phyloP scores from a whole-genome alignment of 2,329 filamentous ascomycete genomes.

The Fusarium sambucinum region DNA sequence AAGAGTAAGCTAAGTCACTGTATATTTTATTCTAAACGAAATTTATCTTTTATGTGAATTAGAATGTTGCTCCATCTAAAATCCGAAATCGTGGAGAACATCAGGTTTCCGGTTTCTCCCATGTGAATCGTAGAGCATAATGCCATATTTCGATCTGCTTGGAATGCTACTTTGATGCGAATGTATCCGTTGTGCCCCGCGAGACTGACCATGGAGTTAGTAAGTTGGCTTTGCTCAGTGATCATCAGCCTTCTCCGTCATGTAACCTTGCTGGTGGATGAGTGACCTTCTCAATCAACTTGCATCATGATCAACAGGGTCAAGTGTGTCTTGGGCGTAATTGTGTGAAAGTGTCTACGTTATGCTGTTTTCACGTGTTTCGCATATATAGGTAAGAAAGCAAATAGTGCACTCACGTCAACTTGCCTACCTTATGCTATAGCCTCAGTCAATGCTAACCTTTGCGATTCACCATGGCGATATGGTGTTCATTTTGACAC shows the following conservation, averaged over 20 bases:
- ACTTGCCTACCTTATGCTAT: neutral
- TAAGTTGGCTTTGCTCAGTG: neutral
- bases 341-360: neutral
- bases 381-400: neutral
- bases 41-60: neutral
- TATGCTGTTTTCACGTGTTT: neutral
- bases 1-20: neutral
- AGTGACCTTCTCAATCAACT: neutral
- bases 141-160: conserved; percentile 1
- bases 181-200: neutral
- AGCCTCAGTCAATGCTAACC: neutral
- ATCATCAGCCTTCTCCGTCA: neutral
- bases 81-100: neutral
- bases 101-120: neutral
- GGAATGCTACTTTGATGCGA: neutral
- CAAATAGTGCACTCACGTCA: neutral
- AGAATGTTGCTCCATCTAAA: neutral
- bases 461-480: neutral
- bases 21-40: neutral
- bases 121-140: neutral
- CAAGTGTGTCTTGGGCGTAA: neutral
- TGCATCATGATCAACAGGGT: neutral
- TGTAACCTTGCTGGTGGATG: neutral
- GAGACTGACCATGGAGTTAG: neutral
- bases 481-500: neutral